Conservation (phyloP, 805 yeast genomes). For the Hermanozyma aechmeae region DNA sequence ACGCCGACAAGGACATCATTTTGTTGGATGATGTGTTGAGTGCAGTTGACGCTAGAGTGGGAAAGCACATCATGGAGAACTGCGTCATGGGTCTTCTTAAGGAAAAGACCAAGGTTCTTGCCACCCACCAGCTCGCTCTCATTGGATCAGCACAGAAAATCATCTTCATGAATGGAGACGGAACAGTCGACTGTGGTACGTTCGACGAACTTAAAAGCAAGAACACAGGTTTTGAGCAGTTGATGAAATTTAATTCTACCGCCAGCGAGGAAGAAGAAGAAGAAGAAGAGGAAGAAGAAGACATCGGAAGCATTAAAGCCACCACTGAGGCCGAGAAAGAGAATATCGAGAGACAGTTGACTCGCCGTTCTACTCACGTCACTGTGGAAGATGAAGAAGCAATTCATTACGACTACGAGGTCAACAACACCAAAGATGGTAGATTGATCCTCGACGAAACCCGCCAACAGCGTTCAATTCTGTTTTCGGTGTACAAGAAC, state of each 20-base stretch:
- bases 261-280: slow-evolving; percentile 12
- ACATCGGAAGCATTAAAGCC: slow-evolving; percentile 1
- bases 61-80: slow-evolving; percentile 63
- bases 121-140: slow-evolving; percentile 76
- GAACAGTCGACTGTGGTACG: slow-evolving; percentile 52
- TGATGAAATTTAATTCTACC: slow-evolving; percentile 30
- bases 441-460: slow-evolving; percentile 38
- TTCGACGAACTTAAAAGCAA: slow-evolving; percentile 39
- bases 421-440: slow-evolving; percentile 9
- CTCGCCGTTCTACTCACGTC: slow-evolving; percentile 12
- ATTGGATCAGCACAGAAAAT: slow-evolving; percentile 62
- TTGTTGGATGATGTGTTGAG: slow-evolving; percentile 72
- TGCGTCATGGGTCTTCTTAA: slow-evolving; percentile 55
- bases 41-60: slow-evolving; percentile 84
- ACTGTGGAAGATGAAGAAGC: slow-evolving; percentile 20
- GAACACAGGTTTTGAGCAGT: slow-evolving; percentile 24
- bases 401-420: slow-evolving; percentile 6
- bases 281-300: slow-evolving; percentile 6
- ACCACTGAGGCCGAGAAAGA: slow-evolving; percentile 3
- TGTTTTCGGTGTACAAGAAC: slow-evolving; percentile 36
- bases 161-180: slow-evolving; percentile 59
- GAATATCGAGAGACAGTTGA: slow-evolving; percentile 5
- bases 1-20: slow-evolving; percentile 56
- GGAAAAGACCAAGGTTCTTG: slow-evolving; percentile 59
- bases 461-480: slow-evolving; percentile 48